Evolutionary conservation across 495 filamentous ascomycete species (phyloP), one percentile per base, ranked within the genome.

Genomic region (Evernia prunastri): DNA sequence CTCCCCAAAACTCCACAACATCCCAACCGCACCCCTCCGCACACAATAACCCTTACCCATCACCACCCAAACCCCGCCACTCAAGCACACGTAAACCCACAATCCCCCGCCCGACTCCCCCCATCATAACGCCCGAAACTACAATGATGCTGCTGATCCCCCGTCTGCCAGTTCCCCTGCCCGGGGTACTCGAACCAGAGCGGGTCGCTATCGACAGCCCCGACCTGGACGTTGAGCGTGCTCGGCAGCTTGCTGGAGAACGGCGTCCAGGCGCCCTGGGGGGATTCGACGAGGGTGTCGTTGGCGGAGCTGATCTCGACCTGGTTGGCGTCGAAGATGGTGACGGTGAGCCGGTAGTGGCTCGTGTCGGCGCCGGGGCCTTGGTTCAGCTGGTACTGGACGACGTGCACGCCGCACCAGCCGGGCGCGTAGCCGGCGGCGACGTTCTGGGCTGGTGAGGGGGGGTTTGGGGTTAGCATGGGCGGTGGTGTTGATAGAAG

Each of bases 401-500:
- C 51, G 0, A 64, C 63, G 56, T 64, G 63, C 36, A 64, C 47
- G 54, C 63, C 63, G 56, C 56, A 64, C 63, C 62, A 64, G 54
- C 63, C 63, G 3, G 54, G 35, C 27, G 54, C 27, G 63, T 59
- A 64, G 35, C 42, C 42, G 42, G 3, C 42, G 42, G 42, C 42
- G 20, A 43, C 20, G 10, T 43, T 43, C 10, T 43, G 42, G 18
- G 42, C 42, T 43, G 20, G 10, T 43, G 6, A 0, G 20, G 2
- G 20, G 0, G 20, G 2, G 20, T 8, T 20, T n/a, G 8, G 0
- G 20, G 42, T n/a, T n/a, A 43, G 20, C 42, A n/a, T 43, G 8
- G 40, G 40, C 4, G 15, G 3, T 42, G 17, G 1, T 42, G 40
- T 18, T 42, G 40, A 42, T 2, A 17, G 40, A 13, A 42, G 15